Evolutionary conservation across 2,329 filamentous ascomycete genomes (phyloP).

Genomic region (Fusarium acutatum): DNA sequence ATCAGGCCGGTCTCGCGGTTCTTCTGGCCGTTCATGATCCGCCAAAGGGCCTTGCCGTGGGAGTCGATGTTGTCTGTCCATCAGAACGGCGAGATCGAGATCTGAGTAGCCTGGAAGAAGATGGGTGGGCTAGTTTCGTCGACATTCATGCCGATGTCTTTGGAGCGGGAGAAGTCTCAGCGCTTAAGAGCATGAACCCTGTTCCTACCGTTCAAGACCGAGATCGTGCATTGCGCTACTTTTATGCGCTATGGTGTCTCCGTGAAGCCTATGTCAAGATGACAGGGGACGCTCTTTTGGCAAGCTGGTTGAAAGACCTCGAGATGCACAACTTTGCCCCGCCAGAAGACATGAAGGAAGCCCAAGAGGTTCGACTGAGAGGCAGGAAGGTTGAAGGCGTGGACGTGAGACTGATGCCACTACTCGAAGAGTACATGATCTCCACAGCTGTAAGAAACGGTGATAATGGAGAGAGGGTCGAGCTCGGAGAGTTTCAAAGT

Average conservation of each 20-base stretch:
- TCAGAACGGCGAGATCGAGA: slow-evolving; percentile 73
- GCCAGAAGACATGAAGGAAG: slow-evolving; percentile 49
- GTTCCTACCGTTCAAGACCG: slow-evolving; percentile 35
- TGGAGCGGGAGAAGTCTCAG: slow-evolving; percentile 65
- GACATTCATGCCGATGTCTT: slow-evolving; percentile 79
- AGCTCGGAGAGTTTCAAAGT: slow-evolving; percentile 53
- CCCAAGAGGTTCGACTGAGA: slow-evolving; percentile 46
- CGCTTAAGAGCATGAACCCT: slow-evolving; percentile 61
- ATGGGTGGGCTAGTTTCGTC: slow-evolving; percentile 73
- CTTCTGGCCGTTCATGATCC: slow-evolving; percentile 63
- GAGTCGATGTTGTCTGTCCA: slow-evolving; percentile 80
- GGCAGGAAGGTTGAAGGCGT: slow-evolving; percentile 46
- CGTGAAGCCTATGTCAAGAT: slow-evolving; percentile 87
- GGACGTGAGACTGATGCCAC: slow-evolving; percentile 48
- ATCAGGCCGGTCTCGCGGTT: slow-evolving; percentile 79
- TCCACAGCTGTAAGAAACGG: slow-evolving; percentile 59
- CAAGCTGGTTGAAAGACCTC: slow-evolving; percentile 74
- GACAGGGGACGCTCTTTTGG: slow-evolving; percentile 79
- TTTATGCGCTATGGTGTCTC: slow-evolving; percentile 82
- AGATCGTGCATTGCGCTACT: slow-evolving; percentile 71
- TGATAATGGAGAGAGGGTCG: slow-evolving; percentile 50
- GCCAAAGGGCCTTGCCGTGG: slow-evolving; percentile 59
- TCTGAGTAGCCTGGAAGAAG: slow-evolving; percentile 60
- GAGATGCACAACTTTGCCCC: slow-evolving; percentile 73
- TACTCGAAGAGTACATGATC: slow-evolving; percentile 64